Base-by-base conservation (phyloP, 2,329 filamentous ascomycete genomes). In the Pyrenochaeta sp. region DNA sequence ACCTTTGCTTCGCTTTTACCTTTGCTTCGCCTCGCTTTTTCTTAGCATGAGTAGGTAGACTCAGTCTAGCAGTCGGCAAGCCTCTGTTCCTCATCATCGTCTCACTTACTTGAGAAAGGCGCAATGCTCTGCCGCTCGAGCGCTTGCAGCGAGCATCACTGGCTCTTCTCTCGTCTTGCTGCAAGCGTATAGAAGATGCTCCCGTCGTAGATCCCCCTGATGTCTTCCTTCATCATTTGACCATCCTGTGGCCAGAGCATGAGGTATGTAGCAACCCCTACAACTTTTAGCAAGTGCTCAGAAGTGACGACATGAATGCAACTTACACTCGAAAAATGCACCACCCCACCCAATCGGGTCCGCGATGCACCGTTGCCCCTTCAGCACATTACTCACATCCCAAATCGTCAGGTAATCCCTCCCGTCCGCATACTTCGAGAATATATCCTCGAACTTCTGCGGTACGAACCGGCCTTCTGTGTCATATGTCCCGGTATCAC, bases 231-330 rank as follows among this genome's bases (percentile, higher is more conserved):
- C 66, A 73, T 79, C 74, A 88, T 80, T 50, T 77, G 76, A 0
- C 85, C 85, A 66, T 88, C 84, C 40, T 81, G 79, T 0, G 85
- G 84, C 82, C 82, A 84, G 5, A 86, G 73, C 44, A 88, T 74
- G 15, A 86, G 65, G 55, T 83, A 86, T 0, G 82, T 82, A 0
- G 82, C 83, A 2, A 79, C 64, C 80, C 80, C 80, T 79, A 66
- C 3, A 7, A 45, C 1, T 22, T 30, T 58, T 27, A 61, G 32
- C 36, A 28, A n/a, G 9, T 43, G 42, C 27, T n/a, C n/a, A 13
- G 9, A 2, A 3, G 10, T 19, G 19, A 19, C 19, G 19, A 7
- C 4, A 46, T 22, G 8, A 1, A 10, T 58, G 56, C 36, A 68
- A 78, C 59, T 45, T 43, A 62, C 68, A 83, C 62, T 84, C 82